Evolutionary conservation across 768 basidiomycete species (phyloP), one percentile per base, ranked within the genome.

Genomic region (Coprinopsis strossmayeri): DNA sequence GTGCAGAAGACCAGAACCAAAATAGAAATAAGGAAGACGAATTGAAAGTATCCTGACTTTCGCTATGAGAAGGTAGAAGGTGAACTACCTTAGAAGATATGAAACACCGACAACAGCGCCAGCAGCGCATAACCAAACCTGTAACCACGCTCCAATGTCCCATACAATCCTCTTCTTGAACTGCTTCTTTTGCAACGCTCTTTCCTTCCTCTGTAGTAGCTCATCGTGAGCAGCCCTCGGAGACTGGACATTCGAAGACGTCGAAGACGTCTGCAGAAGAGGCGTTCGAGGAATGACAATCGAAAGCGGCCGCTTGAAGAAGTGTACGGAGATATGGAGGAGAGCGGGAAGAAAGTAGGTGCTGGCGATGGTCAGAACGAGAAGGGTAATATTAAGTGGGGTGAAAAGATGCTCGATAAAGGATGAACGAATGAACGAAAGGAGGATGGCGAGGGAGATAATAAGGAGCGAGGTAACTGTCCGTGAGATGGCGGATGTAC

Each of bases 121-220:
- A 10, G 34, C 32, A 20, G 49, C 49, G 37, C 26, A 50, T 1
- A 45, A 1, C 17, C 41, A 42, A 3, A 50, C 30, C 25, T 50
- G 49, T 25, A 50, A 20, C 81, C 89, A 92, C 20, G 87, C 82
- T 13, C 83, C 81, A n/a, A 88, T 59, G 63, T 94, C 90, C 87
- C 91, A 93, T 13, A 84, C 63, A 32, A 95, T 66, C 25, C 93
- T 74, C 55, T 79, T 79, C 32, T 79, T 78, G 37, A 83, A 73
- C 56, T 91, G 78, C 39, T 76, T 73, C 47, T 78, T 78, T 65
- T 96, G 93, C 51, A 97, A 67, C 34, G 82, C 81, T 39, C 80
- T 72, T 64, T 97, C 93, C 68, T 97, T 97, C 52, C 87, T 75
- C 57, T 87, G 81, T 26, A 97, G 68, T 18, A 97, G 78, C 49